Evolutionary conservation across 2,329 filamentous ascomycete genomes (phyloP).

Genomic region (Cercospora sesami): DNA sequence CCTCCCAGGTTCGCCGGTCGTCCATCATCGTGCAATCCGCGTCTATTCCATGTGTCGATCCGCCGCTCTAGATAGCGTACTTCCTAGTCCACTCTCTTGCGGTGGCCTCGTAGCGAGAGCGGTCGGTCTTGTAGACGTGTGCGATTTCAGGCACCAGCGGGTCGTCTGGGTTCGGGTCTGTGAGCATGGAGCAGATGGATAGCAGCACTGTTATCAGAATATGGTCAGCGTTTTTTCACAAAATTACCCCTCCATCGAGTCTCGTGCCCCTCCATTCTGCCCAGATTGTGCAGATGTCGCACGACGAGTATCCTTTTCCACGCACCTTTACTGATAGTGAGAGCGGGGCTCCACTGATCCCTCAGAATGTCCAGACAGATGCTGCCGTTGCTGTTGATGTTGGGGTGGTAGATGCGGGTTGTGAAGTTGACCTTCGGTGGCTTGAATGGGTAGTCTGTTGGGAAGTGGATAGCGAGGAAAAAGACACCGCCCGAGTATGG

Average conservation of each 20-base stretch:
- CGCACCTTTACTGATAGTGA: conserved; percentile 96
- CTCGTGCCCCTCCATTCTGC: conserved; percentile 8
- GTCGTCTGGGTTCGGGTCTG: conserved; percentile 98
- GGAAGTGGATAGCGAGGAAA: conserved; percentile 98
- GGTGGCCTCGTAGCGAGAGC: conserved; percentile 90
- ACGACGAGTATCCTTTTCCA: not conserved
- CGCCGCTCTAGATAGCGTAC: conserved; percentile 77
- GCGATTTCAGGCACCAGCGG: conserved; percentile 98
- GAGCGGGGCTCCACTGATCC: conserved; percentile 97
- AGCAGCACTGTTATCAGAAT: conserved; percentile 68
- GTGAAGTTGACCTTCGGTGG: conserved; percentile 99
- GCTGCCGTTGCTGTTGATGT: conserved; percentile 99
- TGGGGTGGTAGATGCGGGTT: conserved; percentile 98
- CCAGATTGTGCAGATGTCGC: not conserved
- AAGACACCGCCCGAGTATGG: conserved; percentile 98
- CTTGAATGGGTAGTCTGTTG: conserved; percentile 99
- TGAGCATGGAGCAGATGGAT: conserved; percentile 99
- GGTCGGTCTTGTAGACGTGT: conserved; percentile 99
- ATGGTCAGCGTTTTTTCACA: conserved; percentile 27
- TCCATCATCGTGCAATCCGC: conserved; percentile 7
- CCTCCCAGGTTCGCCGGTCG: conserved; percentile 8
- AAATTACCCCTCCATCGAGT: conserved; percentile 24
- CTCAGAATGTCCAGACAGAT: conserved; percentile 98
- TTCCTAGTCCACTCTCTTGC: conserved; percentile 98
- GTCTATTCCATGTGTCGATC: not conserved